A percentile compares a stretch with the other conserved stretches of the same genome.
These are phyloP conservation scores for Tetrahymena malaccensis DNA, from an alignment of 73 alveolate genomes.

Conservation along the genomic window DNA sequence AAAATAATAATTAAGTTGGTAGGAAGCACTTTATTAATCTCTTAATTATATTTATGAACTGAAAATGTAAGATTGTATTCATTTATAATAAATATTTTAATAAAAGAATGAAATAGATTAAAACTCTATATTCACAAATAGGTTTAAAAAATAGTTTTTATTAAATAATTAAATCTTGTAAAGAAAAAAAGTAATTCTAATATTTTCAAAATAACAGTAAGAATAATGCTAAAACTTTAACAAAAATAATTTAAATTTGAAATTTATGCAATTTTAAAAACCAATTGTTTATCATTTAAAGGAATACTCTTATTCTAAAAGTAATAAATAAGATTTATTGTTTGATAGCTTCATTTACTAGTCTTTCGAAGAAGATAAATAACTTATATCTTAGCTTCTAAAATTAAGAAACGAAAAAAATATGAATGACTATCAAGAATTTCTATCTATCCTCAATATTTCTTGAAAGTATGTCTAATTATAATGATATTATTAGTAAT, in stretches of 20 bases:
- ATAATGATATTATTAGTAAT: too few species aligned
- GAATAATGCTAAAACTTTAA: neutral
- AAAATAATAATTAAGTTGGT: too few species aligned
- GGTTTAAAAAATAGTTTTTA: too few species aligned
- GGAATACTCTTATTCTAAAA: neutral
- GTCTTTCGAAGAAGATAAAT: neutral
- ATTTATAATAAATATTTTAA: too few species aligned
- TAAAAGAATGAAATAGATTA: neutral
- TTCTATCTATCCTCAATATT: neutral
- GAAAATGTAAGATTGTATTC: too few species aligned
- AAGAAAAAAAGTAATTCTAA: neutral
- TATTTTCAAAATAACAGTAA: neutral
- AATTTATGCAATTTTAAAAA: neutral
- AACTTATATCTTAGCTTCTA: neutral
- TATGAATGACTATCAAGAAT: neutral
- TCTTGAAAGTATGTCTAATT: neutral
- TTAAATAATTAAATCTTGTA: neutral
- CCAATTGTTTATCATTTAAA: neutral
- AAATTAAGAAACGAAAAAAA: neutral
- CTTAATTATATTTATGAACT: too few species aligned
- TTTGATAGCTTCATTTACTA: neutral
- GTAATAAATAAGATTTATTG: neutral
- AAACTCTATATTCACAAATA: neutral
- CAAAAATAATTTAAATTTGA: neutral
- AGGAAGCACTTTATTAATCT: too few species aligned